Base-by-base conservation (phyloP, 1,284 basidiomycete genomes). In the Melanopsichium pennsylvanicum region DNA sequence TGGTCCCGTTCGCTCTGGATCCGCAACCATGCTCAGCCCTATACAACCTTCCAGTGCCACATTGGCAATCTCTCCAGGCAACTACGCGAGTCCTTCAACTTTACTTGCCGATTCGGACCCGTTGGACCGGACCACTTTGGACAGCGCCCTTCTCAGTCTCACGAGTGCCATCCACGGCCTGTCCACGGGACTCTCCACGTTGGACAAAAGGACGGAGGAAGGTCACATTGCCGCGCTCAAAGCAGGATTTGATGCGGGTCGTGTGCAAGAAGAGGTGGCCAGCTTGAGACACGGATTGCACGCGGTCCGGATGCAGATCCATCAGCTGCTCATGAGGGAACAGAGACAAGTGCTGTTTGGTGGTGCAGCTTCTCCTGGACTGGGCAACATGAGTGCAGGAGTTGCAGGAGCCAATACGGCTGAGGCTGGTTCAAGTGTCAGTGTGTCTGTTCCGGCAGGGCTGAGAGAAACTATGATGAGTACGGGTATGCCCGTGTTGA, bases 231-330 rank as follows among this genome's bases (percentile, higher is more conserved):
- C 60, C 12, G 56, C 59, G 0, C 49, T 70, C 11, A 56, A 60
- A 37, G 62, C 64, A 3, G 57, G 63, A 15, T 70, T 74, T 41
- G 72, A 74, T 22, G 57, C 59, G 0, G 61, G 60, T 1, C 44
- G 72, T 18, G 70, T 72, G 9, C 67, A 60, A 27, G 72, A 74
- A 21, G 72, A 74, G 33, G 46, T 72, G 15, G 61, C 55, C 4
- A 70, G 57, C 41, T 31, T 72, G 22, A 23, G 70, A 41, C 72
- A 74, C 23, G 70, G 46, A 1, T 41, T 74, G 37, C 72, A 72
- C 23, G 63, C 72, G 4, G 44, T 74, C 2, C 16, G 72, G n/a
- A 60, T 74, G 57, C 69, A 71, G 42, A 68, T 72, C 21, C 68
- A 71, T 41, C 63, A 69, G 36, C 52, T 70, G 2, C 41, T 70